A percentile compares a stretch with the other conserved stretches of the same genome.
These are phyloP conservation scores for Komagataella populi DNA, from an alignment of 805 yeast species.

Conservation along the genomic window DNA sequence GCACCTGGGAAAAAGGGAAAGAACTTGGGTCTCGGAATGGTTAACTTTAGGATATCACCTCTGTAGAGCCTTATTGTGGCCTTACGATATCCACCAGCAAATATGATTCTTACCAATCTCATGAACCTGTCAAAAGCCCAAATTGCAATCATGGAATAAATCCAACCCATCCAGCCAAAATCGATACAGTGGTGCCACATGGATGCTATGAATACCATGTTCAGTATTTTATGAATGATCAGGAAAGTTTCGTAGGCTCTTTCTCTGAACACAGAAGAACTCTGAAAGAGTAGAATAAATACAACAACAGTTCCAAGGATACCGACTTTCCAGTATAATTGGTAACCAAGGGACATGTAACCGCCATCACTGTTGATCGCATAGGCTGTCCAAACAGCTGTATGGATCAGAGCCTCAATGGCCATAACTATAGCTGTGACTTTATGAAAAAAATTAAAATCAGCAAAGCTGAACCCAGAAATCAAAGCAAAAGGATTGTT, in stretches of 20 bases:
- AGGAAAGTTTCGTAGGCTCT: constrained; percentile 27
- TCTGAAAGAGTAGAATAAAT: constrained; percentile 7
- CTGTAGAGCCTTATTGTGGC: constrained; percentile 5
- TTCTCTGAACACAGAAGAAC: constrained; percentile 17
- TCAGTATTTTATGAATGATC: constrained; percentile 22
- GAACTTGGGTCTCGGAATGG: constrained; percentile 8
- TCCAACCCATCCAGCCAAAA: constrained; percentile 29
- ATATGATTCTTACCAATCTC: constrained; percentile 19
- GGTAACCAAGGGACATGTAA: constrained; percentile 26
- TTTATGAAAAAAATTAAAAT: constrained; percentile 53
- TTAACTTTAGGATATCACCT: constrained; percentile 8
- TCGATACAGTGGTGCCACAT: constrained; percentile 26
- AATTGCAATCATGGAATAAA: constrained; percentile 22
- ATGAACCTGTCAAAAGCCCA: constrained; percentile 25
- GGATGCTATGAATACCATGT: constrained; percentile 22
- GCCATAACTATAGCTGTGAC: constrained; percentile 45
- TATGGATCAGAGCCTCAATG: constrained; percentile 40
- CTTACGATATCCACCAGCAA: constrained; percentile 11
- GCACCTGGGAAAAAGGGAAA: constrained; percentile 30
- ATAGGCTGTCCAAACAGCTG: constrained; percentile 39
- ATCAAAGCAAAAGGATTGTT: constrained; percentile 52
- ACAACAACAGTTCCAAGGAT: constrained; percentile 8
- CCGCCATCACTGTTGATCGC: constrained; percentile 15
- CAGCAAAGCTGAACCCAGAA: constrained; percentile 49
- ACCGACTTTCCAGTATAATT: constrained; percentile 29